Conservation (phyloP, 495 filamentous ascomycete species). For the Penicillium bovifimosum region DNA sequence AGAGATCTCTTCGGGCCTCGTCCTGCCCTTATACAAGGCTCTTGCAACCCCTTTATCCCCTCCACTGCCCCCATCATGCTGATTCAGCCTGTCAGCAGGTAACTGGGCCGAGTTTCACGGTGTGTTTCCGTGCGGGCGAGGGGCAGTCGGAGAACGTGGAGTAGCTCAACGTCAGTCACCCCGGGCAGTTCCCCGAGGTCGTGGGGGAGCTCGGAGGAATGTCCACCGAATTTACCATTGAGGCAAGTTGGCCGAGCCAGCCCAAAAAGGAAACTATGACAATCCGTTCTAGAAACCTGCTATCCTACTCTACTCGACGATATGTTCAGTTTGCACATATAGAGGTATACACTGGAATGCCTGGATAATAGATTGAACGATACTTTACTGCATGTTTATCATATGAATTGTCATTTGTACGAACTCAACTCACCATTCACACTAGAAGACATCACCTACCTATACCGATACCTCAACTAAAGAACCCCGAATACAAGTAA, state of each 20-base stretch:
- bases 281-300: neutral
- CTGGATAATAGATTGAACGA: no score
- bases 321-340: no score
- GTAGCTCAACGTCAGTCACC: conserved; percentile 10
- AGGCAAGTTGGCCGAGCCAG: conserved; percentile 14
- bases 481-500: no score
- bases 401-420: no score
- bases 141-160: conserved; percentile 6
- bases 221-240: neutral
- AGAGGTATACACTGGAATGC: no score
- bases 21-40: neutral
- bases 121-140: neutral
- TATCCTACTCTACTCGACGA: no score
- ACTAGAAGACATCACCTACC: neutral
- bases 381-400: no score
- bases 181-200: conserved; percentile 5
- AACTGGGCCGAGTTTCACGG: conserved; percentile 6
- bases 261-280: conserved; percentile 7
- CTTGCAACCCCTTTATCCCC: neutral
- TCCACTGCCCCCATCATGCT: conserved; percentile 5
- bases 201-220: conserved; percentile 5
- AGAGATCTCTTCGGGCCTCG: neutral
- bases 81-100: neutral
- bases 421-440: no score
- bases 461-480: no score